Evolutionary conservation across 768 basidiomycete species (phyloP), one percentile per base, ranked within the genome.

Genomic region (Leccinum boreale): DNA sequence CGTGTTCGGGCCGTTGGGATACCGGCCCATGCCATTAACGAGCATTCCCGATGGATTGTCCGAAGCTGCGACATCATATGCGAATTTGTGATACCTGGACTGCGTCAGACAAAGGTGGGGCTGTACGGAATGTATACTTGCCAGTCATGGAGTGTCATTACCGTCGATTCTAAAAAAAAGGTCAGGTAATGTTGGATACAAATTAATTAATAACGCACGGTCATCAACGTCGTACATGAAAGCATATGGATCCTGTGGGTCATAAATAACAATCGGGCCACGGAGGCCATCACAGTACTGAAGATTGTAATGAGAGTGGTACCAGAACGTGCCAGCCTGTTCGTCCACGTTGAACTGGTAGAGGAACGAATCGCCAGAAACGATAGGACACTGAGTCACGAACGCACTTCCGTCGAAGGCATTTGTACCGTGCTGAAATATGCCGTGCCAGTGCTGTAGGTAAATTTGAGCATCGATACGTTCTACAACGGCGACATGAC

Each of bases 261-360:
- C 79, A 36, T 80, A 79, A 12, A 83, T 68, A 4, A 84, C 75
- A 31, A 83, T 35, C 3, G 77, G 72, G 0, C 82, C 82, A 44
- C 82, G 68, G 23, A 84, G 71, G 0, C 82, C 83, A 55, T 85
- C 83, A 51, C 83, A 84, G 53, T 83, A 84, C 60, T 83, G 82
- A 1, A 75, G 75, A 5, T 74, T 74, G 71, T 75, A 67, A 55
- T 81, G 81, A 15, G 78, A 79, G 58, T 66, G 78, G 65, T 77
- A 80, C 80, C 81, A 83, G 58, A 75, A 83, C 47, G 75, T 78
- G 52, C 69, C 70, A 29, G 70, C 48, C 57, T 75, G 74, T 50
- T 58, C 53, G 8, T 54, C 48, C 17, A 62, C 63, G 6, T 50
- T 44, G 61, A 75, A 77, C 21, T 75, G 67, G 53, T 82, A 78